Conservation (phyloP, 495 filamentous ascomycete genomes). For the Hyaloscypha finlandica region DNA sequence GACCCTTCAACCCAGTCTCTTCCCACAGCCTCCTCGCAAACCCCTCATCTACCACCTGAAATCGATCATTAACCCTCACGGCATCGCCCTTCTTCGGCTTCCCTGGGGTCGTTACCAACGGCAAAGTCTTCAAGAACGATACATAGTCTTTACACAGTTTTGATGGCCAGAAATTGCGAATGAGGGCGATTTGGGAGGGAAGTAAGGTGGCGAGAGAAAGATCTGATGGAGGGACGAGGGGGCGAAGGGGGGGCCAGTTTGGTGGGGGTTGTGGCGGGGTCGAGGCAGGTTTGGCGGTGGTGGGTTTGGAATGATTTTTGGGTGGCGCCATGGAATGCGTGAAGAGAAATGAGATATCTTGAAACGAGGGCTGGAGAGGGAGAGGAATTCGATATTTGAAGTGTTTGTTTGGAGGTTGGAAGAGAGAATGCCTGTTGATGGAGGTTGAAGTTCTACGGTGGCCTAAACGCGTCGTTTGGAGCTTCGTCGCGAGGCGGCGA, state of each 20-base stretch:
- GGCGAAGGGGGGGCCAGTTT: conserved; percentile 78
- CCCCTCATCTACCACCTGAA: conserved; percentile 72
- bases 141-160: conserved; percentile 81
- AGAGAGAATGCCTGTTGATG: background rate
- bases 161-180: conserved; percentile 77
- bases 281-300: conserved; percentile 15
- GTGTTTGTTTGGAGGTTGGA: background rate
- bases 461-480: background rate
- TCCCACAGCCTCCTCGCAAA: conserved; percentile 79
- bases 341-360: background rate
- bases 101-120: conserved; percentile 78
- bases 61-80: conserved; percentile 86
- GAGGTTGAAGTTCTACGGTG: background rate
- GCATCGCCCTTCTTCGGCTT: conserved; percentile 86
- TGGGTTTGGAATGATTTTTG: conserved; percentile 12
- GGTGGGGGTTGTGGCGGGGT: conserved; percentile 38
- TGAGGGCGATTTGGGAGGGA: conserved; percentile 69
- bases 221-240: conserved; percentile 66
- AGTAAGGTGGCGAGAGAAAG: conserved; percentile 56
- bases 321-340: conserved; percentile 4
- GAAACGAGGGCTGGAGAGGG: background rate
- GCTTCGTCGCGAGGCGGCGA: background rate
- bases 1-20: conserved; percentile 58
- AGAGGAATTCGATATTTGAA: background rate
- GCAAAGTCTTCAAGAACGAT: conserved; percentile 71